Conservation (phyloP, 2,329 filamentous ascomycete genomes). For the Samsoniella hepiali region DNA sequence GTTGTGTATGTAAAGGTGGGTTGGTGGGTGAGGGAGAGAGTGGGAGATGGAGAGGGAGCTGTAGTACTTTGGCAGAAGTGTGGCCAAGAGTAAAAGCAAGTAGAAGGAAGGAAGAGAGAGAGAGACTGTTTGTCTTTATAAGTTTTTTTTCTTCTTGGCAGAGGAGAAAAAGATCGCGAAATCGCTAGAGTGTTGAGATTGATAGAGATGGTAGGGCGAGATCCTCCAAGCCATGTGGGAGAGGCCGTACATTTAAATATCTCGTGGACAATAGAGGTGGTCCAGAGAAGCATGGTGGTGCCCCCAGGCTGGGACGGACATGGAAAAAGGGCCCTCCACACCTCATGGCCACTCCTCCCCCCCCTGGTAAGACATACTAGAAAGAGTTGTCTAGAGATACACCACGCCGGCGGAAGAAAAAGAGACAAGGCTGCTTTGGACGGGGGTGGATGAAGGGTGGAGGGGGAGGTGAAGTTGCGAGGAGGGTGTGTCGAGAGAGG, state of each 20-base stretch:
- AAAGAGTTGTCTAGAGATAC: not conserved
- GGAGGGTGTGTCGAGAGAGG: not conserved
- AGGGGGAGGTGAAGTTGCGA: not conserved
- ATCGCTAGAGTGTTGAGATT: constrained; percentile 14
- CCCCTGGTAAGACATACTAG: constrained; percentile 9
- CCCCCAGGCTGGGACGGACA: constrained; percentile 13
- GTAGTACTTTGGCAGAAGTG: not conserved
- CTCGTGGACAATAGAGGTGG: constrained; percentile 9
- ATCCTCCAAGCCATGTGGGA: constrained; percentile 19
- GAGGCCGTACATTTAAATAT: constrained; percentile 19
- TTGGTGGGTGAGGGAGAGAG: not conserved
- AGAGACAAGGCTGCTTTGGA: constrained; percentile 9
- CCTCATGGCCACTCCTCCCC: constrained; percentile 1
- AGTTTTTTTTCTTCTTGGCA: constrained; percentile 4
- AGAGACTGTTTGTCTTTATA: constrained; percentile 6
- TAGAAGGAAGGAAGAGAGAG: not conserved
- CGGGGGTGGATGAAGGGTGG: not conserved
- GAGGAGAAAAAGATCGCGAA: constrained; percentile 12
- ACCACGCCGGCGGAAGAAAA: constrained; percentile 9
- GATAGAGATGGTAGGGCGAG: constrained; percentile 18
- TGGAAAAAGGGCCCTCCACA: constrained; percentile 12
- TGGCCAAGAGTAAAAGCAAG: constrained; percentile 6
- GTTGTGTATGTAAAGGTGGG: not conserved
- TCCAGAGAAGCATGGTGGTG: constrained; percentile 11
- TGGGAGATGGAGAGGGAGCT: not conserved